These are phyloP conservation scores for Helichrysum umbraculigerum DNA, from an alignment of 129 eudicot species.

Conservation along the genomic window DNA sequence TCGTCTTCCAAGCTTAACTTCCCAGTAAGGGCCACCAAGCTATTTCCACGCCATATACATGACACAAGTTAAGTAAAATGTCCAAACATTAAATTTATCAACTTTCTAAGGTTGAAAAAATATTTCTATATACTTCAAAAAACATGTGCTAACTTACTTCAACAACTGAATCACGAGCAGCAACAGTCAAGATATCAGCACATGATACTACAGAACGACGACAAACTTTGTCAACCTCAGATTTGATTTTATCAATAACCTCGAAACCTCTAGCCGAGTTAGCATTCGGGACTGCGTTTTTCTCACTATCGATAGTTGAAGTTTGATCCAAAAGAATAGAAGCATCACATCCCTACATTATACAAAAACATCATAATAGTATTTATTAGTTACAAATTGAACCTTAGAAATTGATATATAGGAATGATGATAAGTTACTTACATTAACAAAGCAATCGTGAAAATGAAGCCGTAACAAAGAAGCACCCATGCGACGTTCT, in stretches of 20 bases:
- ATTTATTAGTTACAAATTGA: too few species aligned
- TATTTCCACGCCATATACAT: neutral
- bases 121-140: too few species aligned
- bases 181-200: slow-evolving; percentile 46
- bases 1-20: slow-evolving; percentile 39
- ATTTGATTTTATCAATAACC: slow-evolving; percentile 46
- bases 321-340: slow-evolving; percentile 47
- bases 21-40: slow-evolving; percentile 49
- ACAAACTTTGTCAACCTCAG: slow-evolving; percentile 43
- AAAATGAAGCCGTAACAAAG: slow-evolving; percentile 50
- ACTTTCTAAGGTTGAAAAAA: too few species aligned
- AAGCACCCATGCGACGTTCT: slow-evolving; percentile 62
- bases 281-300: slow-evolving; percentile 30
- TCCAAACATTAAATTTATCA: too few species aligned
- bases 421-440: too few species aligned
- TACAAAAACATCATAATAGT: neutral
- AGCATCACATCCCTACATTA: slow-evolving; percentile 50
- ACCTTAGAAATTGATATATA: too few species aligned
- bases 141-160: neutral
- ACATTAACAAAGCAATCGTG: slow-evolving; percentile 57
- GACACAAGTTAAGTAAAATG: too few species aligned
- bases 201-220: slow-evolving; percentile 35
- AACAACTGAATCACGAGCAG: slow-evolving; percentile 49
- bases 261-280: slow-evolving; percentile 43
- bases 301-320: slow-evolving; percentile 36